Percentiles rank a stretch among this genome's conserved stretches.
Conservation (phyloP, 2,329 filamentous ascomycete species). For the Myrmaecium sp. region DNA sequence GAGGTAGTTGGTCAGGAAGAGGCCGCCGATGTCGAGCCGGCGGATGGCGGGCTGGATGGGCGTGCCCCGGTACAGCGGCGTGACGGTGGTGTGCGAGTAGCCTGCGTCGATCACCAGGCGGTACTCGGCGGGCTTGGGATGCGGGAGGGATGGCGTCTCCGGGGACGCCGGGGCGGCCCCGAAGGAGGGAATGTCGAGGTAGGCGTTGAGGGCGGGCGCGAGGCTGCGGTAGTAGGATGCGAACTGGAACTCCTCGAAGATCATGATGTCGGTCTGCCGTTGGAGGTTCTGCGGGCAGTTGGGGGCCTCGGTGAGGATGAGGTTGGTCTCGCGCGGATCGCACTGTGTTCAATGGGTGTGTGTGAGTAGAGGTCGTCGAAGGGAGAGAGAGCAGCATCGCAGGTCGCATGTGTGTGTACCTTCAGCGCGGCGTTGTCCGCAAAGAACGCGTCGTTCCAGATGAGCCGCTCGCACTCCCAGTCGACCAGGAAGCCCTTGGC, state of each 20-base stretch:
- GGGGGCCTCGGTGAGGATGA: slow-evolving; percentile 72
- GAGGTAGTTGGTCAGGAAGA: slow-evolving; percentile 82
- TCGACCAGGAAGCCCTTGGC: slow-evolving; percentile 93
- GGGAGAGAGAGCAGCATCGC: neutral
- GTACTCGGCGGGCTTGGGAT: slow-evolving; percentile 54
- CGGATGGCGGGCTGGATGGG: slow-evolving; percentile 69
- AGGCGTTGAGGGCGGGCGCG: slow-evolving; percentile 61
- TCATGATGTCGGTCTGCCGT: slow-evolving; percentile 83
- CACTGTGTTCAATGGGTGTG: slow-evolving; percentile 36
- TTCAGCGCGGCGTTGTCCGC: slow-evolving; percentile 46
- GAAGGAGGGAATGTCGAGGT: slow-evolving; percentile 56
- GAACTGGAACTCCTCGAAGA: slow-evolving; percentile 96
- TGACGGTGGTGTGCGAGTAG: slow-evolving; percentile 84
- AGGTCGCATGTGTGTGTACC: slow-evolving; percentile 13
- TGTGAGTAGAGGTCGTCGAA: slow-evolving; percentile 7
- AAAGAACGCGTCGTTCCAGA: slow-evolving; percentile 86
- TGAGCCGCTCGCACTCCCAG: slow-evolving; percentile 89
- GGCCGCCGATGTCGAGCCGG: slow-evolving; percentile 79
- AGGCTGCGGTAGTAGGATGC: slow-evolving; percentile 64
- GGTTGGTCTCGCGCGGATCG: slow-evolving; percentile 63
- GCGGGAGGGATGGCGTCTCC: slow-evolving; percentile 21
- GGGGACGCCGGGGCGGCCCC: slow-evolving; percentile 36
- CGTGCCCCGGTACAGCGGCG: slow-evolving; percentile 65
- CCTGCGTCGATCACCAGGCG: slow-evolving; percentile 81
- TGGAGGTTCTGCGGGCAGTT: slow-evolving; percentile 70